Evolutionary conservation across 805 yeast genomes (phyloP).

Genomic region (Nakazawaea siamensis): DNA sequence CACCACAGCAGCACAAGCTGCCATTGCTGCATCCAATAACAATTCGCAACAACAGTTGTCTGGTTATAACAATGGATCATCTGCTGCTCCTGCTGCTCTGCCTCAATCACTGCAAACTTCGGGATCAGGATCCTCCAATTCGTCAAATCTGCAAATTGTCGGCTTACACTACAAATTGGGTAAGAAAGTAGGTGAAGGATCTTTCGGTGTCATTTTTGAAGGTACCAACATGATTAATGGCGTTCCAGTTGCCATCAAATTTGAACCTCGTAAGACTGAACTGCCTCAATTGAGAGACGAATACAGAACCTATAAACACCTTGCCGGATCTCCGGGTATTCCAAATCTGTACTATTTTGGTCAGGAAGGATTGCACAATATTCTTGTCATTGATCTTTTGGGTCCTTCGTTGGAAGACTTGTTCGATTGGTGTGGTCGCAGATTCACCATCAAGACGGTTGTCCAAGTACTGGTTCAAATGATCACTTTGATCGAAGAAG

Average conservation of each 20-base stretch:
- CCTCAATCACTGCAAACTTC: neutral
- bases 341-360: slow-evolving; percentile 98
- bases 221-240: slow-evolving; percentile 90
- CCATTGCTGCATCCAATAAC: slow-evolving; percentile 24
- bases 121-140: neutral
- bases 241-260: slow-evolving; percentile 91
- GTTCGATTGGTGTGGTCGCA: slow-evolving; percentile 97
- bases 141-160: slow-evolving; percentile 50
- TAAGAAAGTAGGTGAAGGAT: slow-evolving; percentile 96
- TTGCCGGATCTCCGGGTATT: slow-evolving; percentile 76
- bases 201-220: slow-evolving; percentile 95
- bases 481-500: slow-evolving; percentile 77
- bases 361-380: slow-evolving; percentile 95
- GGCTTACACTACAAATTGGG: slow-evolving; percentile 97
- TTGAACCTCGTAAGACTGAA: slow-evolving; percentile 93
- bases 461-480: slow-evolving; percentile 93
- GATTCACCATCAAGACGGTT: slow-evolving; percentile 80
- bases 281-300: slow-evolving; percentile 97
- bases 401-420: slow-evolving; percentile 96
- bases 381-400: slow-evolving; percentile 84
- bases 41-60: slow-evolving; percentile 3
- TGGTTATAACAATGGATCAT: neutral
- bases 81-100: neutral
- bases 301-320: slow-evolving; percentile 86
- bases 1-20: slow-evolving; percentile 13